Conservation (phyloP, 257 asterid species). For the Coffea canephora region DNA sequence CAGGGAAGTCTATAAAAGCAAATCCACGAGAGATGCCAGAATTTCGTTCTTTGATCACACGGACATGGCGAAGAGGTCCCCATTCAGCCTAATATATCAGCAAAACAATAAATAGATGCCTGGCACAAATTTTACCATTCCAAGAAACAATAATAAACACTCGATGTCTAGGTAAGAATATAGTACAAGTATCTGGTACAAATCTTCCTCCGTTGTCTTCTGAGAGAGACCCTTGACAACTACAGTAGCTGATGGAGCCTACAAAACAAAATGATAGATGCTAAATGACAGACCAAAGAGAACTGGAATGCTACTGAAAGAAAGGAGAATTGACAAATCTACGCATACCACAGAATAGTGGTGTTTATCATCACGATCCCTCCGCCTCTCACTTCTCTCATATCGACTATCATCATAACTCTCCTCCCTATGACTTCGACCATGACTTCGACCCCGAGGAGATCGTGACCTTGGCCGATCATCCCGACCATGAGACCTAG, state of each 20-base stretch:
- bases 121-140: neutral
- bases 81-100: constrained; percentile 69
- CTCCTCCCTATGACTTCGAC: constrained; percentile 82
- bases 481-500: constrained; percentile 73
- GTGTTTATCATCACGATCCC: constrained; percentile 79
- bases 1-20: constrained; percentile 95
- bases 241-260: constrained; percentile 96
- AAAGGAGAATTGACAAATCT: constrained; percentile 3
- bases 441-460: constrained; percentile 83
- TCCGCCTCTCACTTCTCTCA: constrained; percentile 73
- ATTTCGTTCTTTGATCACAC: constrained; percentile 91
- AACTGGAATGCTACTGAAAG: constrained; percentile 3
- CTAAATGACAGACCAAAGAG: constrained; percentile 21
- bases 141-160: constrained; percentile 15
- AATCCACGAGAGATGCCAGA: constrained; percentile 96
- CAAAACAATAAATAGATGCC: neutral
- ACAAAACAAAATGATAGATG: constrained; percentile 22
- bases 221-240: constrained; percentile 97
- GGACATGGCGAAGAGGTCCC: constrained; percentile 98
- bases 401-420: constrained; percentile 73
- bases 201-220: constrained; percentile 94
- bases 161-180: constrained; percentile 20
- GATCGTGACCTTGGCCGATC: constrained; percentile 83
- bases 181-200: constrained; percentile 83
- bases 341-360: constrained; percentile 62